Conservation (phyloP, 2,329 filamentous ascomycete species). For the Pyrenophora teres region DNA sequence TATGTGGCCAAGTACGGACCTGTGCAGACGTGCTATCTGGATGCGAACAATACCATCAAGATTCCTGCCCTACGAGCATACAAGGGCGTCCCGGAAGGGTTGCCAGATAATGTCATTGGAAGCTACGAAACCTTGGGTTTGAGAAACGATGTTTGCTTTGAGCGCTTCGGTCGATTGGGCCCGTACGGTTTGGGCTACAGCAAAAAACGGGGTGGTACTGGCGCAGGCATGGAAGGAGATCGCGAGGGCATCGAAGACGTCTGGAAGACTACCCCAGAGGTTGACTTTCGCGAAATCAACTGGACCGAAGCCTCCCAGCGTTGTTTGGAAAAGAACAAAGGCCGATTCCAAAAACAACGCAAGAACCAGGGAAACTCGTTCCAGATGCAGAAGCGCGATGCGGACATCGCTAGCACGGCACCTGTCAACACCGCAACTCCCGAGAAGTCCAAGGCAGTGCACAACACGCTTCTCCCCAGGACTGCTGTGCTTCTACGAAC, state of each 20-base stretch:
- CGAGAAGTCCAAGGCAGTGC: conserved; percentile 25
- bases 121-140: conserved; percentile 81
- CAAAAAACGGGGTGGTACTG: conserved; percentile 74
- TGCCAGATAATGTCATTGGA: conserved; percentile 84
- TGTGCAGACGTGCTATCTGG: conserved; percentile 78
- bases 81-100: conserved; percentile 77
- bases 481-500: conserved; percentile 82
- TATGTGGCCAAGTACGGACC: conserved; percentile 63
- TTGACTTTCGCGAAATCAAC: conserved; percentile 76
- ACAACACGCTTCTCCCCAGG: conserved; percentile 55
- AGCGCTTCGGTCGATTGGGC: conserved; percentile 83
- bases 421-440: conserved; percentile 18
- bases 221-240: conserved; percentile 84
- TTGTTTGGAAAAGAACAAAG: conserved; percentile 72
- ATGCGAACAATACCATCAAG: conserved; percentile 66
- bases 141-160: conserved; percentile 87
- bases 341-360: conserved; percentile 63
- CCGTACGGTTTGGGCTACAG: conserved; percentile 92
- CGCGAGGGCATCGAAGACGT: conserved; percentile 78
- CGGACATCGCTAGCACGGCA: neutral
- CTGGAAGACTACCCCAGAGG: conserved; percentile 71
- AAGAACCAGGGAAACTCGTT: conserved; percentile 46
- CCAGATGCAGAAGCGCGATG: conserved; percentile 43
- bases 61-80: conserved; percentile 76
- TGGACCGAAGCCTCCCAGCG: conserved; percentile 80